Conservation (phyloP, 768 basidiomycete genomes). For the Exsudoporus frostii region DNA sequence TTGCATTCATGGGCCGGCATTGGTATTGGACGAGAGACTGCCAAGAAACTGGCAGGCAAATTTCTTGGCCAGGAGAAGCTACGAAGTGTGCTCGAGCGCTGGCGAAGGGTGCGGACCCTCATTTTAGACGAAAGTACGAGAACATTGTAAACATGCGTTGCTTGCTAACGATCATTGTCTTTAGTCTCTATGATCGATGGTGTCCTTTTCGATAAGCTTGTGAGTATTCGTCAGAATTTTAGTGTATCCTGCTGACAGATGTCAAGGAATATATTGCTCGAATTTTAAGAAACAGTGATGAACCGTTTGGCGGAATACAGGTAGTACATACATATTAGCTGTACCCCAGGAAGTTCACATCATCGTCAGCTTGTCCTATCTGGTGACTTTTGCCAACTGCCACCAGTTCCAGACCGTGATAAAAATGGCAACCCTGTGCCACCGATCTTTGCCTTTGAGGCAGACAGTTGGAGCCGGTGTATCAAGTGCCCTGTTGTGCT, state of each 20-base stretch:
- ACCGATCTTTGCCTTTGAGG: conserved; percentile 75
- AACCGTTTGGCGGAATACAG: conserved; percentile 87
- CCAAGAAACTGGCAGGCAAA: conserved; percentile 52
- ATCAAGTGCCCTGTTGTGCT: conserved; percentile 55
- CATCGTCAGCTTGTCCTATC: conserved; percentile 67
- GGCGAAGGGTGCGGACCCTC: conserved; percentile 60
- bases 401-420: conserved; percentile 64
- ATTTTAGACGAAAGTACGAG: conserved; percentile 82
- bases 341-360: not conserved
- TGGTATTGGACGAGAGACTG: conserved; percentile 62
- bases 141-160: not conserved
- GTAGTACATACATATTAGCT: conserved; percentile 33
- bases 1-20: conserved; percentile 84
- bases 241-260: conserved; percentile 31
- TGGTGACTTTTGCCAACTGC: conserved; percentile 90
- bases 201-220: conserved; percentile 75
- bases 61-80: conserved; percentile 42
- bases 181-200: conserved; percentile 91
- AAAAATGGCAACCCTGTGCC: conserved; percentile 46
- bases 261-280: conserved; percentile 61
- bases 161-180: not conserved
- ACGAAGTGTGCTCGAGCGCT: conserved; percentile 48
- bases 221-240: conserved; percentile 34
- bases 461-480: conserved; percentile 65
- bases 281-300: conserved; percentile 44